Evolutionary conservation across 345 rosid genomes (phyloP).

Genomic region (Eucalyptus victrix): DNA sequence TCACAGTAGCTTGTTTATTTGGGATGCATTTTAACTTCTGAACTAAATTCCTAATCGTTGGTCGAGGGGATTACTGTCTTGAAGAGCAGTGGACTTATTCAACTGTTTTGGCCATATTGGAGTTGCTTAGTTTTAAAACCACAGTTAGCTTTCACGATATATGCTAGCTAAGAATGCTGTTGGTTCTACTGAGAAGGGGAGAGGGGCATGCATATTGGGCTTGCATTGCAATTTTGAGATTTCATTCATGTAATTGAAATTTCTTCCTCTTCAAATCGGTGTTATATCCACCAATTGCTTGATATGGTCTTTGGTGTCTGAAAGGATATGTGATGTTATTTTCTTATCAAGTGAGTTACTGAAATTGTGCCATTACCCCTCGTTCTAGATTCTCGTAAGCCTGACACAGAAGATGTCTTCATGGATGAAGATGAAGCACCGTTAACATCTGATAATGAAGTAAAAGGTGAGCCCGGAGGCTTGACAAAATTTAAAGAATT

Average conservation of each 20-base stretch:
- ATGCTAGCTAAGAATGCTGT: background rate
- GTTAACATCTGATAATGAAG: conserved; percentile 31
- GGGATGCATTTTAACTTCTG: background rate
- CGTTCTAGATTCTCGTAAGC: conserved; percentile 39
- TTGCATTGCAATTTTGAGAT: background rate
- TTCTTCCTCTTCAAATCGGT: background rate
- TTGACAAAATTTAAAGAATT: conserved; percentile 45
- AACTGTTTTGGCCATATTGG: background rate
- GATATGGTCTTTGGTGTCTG: background rate
- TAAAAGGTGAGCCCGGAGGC: conserved; percentile 44
- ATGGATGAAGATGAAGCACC: conserved; percentile 85
- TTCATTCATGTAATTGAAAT: background rate
- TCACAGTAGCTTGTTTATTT: background rate
- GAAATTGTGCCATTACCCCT: background rate
- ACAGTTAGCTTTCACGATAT: background rate
- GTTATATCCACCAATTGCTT: background rate
- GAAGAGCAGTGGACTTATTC: background rate
- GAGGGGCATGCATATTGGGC: background rate
- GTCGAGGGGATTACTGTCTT: background rate
- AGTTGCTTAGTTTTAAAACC: background rate
- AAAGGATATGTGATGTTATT: background rate
- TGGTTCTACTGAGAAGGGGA: background rate
- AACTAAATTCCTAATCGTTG: background rate
- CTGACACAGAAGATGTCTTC: conserved; percentile 67
- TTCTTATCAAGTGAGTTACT: background rate